Evolutionary conservation across 768 basidiomycete genomes (phyloP).

Genomic region (Candolleomyces aberdarensis): DNA sequence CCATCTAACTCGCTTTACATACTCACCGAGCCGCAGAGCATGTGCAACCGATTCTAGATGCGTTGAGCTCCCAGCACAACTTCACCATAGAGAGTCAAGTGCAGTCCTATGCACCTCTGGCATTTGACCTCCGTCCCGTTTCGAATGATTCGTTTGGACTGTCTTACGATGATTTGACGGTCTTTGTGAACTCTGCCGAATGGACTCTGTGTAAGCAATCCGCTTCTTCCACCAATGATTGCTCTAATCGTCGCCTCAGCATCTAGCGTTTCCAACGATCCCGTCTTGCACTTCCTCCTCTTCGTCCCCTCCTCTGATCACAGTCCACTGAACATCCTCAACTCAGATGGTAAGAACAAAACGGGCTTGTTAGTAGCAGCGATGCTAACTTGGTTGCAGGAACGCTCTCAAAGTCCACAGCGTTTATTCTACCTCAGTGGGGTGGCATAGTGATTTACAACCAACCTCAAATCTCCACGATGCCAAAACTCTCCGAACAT

Average conservation of each 20-base stretch:
- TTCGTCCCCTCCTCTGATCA: slow-evolving; percentile 77
- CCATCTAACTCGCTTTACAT: not conserved
- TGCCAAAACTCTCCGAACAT: slow-evolving; percentile 33
- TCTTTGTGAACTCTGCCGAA: slow-evolving; percentile 94
- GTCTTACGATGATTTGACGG: slow-evolving; percentile 78
- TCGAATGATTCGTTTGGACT: slow-evolving; percentile 50
- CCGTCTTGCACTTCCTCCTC: slow-evolving; percentile 88
- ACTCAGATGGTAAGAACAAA: slow-evolving; percentile 40
- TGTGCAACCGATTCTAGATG: slow-evolving; percentile 58
- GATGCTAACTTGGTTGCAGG: too few relatives aligned
- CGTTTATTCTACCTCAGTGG: slow-evolving; percentile 93
- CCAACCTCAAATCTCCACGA: slow-evolving; percentile 34
- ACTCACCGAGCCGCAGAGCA: not conserved
- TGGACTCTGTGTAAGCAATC: slow-evolving; percentile 80
- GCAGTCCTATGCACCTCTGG: slow-evolving; percentile 86
- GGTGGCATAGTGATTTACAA: slow-evolving; percentile 85
- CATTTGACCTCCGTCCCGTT: slow-evolving; percentile 60
- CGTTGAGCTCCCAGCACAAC: slow-evolving; percentile 72
- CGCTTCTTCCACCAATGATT: not conserved
- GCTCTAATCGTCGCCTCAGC: slow-evolving; percentile 42
- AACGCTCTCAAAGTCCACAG: slow-evolving; percentile 40
- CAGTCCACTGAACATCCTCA: slow-evolving; percentile 67
- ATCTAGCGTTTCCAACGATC: slow-evolving; percentile 89
- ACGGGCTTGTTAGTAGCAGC: too few relatives aligned
- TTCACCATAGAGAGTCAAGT: slow-evolving; percentile 95